Evolutionary conservation across 73 alveolate species (phyloP).

Genomic region (Tetrahymena thermophila): DNA sequence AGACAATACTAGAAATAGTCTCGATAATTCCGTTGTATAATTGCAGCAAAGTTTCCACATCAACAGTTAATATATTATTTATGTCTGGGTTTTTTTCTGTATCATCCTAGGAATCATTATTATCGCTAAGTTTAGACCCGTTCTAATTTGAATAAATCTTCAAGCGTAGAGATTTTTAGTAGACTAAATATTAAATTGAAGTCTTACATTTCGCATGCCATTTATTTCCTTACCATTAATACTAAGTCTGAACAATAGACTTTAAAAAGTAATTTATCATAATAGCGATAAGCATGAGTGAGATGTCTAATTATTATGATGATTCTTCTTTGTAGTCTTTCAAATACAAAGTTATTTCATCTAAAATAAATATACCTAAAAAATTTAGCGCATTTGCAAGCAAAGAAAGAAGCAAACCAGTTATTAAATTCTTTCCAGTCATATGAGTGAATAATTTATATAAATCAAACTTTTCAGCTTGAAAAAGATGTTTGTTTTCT

Average conservation of each 20-base stretch:
- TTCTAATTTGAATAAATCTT: background rate
- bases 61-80: slow-evolving; percentile 30
- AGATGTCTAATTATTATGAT: background rate
- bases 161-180: background rate
- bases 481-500: background rate
- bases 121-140: background rate
- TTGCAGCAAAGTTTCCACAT: background rate
- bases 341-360: background rate
- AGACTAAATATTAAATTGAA: background rate
- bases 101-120: slow-evolving; percentile 10
- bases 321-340: background rate
- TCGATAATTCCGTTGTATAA: slow-evolving; percentile 8
- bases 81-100: slow-evolving; percentile 19
- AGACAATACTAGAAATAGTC: background rate
- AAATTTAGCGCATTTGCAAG: background rate
- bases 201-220: background rate
- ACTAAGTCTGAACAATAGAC: background rate
- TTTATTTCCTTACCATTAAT: background rate
- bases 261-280: background rate
- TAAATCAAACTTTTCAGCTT: background rate
- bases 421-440: background rate
- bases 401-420: background rate
- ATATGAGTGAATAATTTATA: background rate
- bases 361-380: background rate
- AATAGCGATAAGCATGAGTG: background rate